Base-by-base conservation (phyloP, 1,284 basidiomycete species). In the Ustilago xerochloae region DNA sequence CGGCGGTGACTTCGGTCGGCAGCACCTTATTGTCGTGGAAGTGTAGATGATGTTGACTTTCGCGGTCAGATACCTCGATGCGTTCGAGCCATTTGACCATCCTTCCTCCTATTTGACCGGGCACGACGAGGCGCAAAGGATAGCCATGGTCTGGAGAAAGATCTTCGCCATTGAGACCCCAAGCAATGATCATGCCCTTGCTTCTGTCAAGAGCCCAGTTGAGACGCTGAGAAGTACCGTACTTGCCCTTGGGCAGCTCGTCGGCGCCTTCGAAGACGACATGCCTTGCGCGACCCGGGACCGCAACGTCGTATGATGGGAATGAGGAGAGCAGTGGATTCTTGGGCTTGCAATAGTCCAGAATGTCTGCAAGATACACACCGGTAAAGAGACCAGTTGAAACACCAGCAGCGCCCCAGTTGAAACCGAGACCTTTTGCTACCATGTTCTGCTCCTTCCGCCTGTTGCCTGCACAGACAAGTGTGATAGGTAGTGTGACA, bases 371-470 rank as follows among this genome's bases (percentile, higher is more conserved):
- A 6, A 91, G 85, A 72, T 88, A 89, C 5, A 90, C 89, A 3
- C 90, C 90, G 0, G 90, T 91, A 84, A 89, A 91, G 3, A 91
- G 85, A 2, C 89, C 89, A 0, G 90, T 91, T 2, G 87, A 88
- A 13, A 89, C 86, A 75, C 84, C 83, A n/a, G 77, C 50, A 8
- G 61, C 76, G 5, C 89, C 89, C 89, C 89, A 90, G 49, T 84
- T 87, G 75, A 90, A 90, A 15, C 79, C 8, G 9, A 81, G 64
- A n/a, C 87, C 87, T 77, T 90, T 89, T 4, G 86, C 86, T n/a
- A 90, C 87, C 55, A 90, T 85, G 76, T 91, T 91, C 75, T 91
- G 90, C 75, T 91, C 90, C 78, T 90, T 90, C 12, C 90, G 86
- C 4, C 90, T 84, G 81, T 91, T 91, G 1, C 90, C 90, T 1